A percentile compares a stretch with the other conserved stretches of the same genome.
These are phyloP conservation scores for Tripterygium wilfordii DNA, from an alignment of 177 flowering plant genomes.

Conservation along the genomic window DNA sequence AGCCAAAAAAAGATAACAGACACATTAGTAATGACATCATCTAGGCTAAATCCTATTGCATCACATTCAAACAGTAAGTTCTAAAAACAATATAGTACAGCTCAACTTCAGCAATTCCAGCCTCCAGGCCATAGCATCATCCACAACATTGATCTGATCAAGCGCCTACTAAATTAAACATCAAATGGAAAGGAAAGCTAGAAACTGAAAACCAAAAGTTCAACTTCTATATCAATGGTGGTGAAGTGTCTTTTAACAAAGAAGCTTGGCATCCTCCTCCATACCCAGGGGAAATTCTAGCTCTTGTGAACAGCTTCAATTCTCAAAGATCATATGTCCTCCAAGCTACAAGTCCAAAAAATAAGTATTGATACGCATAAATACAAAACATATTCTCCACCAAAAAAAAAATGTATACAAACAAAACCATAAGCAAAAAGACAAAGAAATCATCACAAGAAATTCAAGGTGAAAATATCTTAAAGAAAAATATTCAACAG, in stretches of 20 bases:
- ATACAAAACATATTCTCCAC: no score
- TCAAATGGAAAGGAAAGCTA: conserved; percentile 4
- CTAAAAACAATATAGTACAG: conserved; percentile 15
- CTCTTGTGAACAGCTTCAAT: conserved; percentile 5
- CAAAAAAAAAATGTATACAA: no score
- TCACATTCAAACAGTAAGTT: conserved; percentile 14
- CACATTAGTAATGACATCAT: conserved; percentile 14
- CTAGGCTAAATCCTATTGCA: conserved; percentile 23
- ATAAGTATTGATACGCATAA: no score
- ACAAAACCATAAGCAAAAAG: no score
- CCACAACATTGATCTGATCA: conserved; percentile 14
- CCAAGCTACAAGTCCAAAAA: conserved; percentile 7
- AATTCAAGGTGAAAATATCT: no score
- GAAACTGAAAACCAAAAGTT: conserved; percentile 5
- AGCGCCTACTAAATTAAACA: conserved; percentile 13
- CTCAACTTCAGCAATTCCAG: conserved; percentile 13
- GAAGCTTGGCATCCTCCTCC: conserved; percentile 7
- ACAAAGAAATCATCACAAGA: no score
- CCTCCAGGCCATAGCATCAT: conserved; percentile 17
- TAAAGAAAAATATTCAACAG: no score
- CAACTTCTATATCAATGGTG: conserved; percentile 11
- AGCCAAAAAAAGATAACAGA: conserved; percentile 5
- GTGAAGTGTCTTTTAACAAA: conserved; percentile 5
- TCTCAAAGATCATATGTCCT: conserved; percentile 9
- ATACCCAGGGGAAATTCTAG: conserved; percentile 1